These are phyloP conservation scores for Pascua guehoae DNA, from an alignment of 1,284 basidiomycete genomes.

Conservation along the genomic window DNA sequence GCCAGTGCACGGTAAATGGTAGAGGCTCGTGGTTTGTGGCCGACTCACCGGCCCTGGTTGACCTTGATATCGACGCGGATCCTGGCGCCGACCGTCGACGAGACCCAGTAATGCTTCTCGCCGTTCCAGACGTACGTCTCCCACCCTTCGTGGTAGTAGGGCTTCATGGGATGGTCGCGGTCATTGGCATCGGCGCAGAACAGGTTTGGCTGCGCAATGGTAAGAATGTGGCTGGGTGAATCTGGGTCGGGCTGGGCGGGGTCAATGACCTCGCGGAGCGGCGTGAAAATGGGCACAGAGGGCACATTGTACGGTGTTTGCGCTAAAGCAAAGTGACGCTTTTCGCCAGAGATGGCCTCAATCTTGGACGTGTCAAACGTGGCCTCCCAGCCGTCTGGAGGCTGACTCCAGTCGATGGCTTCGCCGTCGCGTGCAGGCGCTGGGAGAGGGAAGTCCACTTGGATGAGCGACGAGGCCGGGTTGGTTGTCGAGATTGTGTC, in stretches of 20 bases:
- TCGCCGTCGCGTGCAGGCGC: background rate
- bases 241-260: constrained; percentile 29
- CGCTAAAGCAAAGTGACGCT: constrained; percentile 35
- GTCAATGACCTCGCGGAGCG: constrained; percentile 40
- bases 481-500: constrained; percentile 35
- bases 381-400: constrained; percentile 40
- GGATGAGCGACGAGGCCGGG: constrained; percentile 30
- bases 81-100: constrained; percentile 36
- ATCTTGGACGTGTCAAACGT: constrained; percentile 33
- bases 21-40: background rate
- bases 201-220: constrained; percentile 39
- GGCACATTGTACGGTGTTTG: constrained; percentile 39
- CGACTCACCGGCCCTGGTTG: constrained; percentile 39
- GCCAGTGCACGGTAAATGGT: background rate
- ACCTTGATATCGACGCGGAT: constrained; percentile 46
- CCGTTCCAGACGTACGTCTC: constrained; percentile 44
- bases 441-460: constrained; percentile 18
- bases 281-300: constrained; percentile 36
- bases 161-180: constrained; percentile 39
- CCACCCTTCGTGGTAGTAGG: constrained; percentile 39
- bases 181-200: constrained; percentile 50
- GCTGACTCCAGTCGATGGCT: constrained; percentile 8
- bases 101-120: constrained; percentile 48
- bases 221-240: constrained; percentile 26
- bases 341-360: constrained; percentile 24